Conservation (phyloP, 352 stramenopile species). For the Lagenidium giganteum region DNA sequence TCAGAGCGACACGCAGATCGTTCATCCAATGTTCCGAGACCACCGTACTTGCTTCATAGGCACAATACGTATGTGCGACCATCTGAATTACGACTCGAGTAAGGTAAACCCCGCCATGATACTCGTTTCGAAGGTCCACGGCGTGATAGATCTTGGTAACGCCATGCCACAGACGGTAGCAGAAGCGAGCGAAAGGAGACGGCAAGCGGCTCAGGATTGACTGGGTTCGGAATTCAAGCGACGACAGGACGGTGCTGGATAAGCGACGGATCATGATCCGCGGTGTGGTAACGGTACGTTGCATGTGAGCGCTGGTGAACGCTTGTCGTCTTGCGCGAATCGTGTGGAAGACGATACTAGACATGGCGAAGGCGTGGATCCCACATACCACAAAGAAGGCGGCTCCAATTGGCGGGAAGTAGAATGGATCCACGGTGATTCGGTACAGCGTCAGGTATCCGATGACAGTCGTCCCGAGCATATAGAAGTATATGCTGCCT, state of each 20-base stretch:
- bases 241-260: slow-evolving; percentile 11
- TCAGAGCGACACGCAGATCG: slow-evolving; percentile 3
- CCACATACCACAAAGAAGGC: slow-evolving; percentile 16
- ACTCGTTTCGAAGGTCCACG: slow-evolving; percentile 7
- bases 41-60: slow-evolving; percentile 4
- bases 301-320: slow-evolving; percentile 14
- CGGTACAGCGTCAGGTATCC: slow-evolving; percentile 17
- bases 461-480: slow-evolving; percentile 10
- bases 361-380: slow-evolving; percentile 13
- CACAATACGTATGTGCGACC: slow-evolving; percentile 6
- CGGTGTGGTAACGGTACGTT: slow-evolving; percentile 15
- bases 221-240: slow-evolving; percentile 17
- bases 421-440: slow-evolving; percentile 13
- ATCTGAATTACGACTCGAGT: slow-evolving; percentile 3
- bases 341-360: slow-evolving; percentile 15
- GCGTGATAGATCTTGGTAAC: slow-evolving; percentile 5
- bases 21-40: slow-evolving; percentile 4
- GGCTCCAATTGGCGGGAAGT: slow-evolving; percentile 16
- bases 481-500: slow-evolving; percentile 9
- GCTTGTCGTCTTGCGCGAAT: slow-evolving; percentile 5
- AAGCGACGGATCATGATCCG: slow-evolving; percentile 12
- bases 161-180: slow-evolving; percentile 5
- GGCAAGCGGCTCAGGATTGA: slow-evolving; percentile 14
- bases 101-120: slow-evolving; percentile 7
- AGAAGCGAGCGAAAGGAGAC: slow-evolving; percentile 10